Base-by-base conservation (phyloP, 768 basidiomycete genomes). In the Mycena vitilis region DNA sequence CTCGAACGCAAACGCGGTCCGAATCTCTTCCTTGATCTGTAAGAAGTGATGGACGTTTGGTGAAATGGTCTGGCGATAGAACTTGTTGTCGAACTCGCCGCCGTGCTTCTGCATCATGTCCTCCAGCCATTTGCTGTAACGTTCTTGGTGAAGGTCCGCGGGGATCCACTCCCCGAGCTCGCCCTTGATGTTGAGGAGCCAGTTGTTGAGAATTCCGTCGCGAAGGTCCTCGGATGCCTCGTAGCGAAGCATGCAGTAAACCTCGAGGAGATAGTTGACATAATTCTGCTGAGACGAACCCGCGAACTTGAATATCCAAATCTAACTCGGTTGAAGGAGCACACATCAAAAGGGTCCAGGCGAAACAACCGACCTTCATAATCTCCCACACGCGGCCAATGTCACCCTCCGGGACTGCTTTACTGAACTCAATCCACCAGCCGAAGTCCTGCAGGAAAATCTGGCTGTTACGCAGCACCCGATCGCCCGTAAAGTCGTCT, bases 381-480 rank as follows among this genome's bases (percentile, higher is more conserved):
- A 52, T 52, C 30, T 52, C 30, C 51, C 51, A 52, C n/a, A 52
- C 30, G 7, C 51, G 51, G 5, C 51, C 51, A 4, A 52, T 52
- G 8, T 52, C 51, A 34, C 51, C 49, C 49, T 51, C 53, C 7
- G 53, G 53, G n/a, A 55, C 53, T 5, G 53, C 34, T 2, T 22
- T 11, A 15, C 22, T 13, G 18, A 55, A 37, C 18, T 55, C 53
- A 12, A 37, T 55, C 34, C 34, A 55, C 53, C 53, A 55, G 13
- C 53, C 53, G 34, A 55, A 55, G 12, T 55, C 53, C 16, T 37
- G 53, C 7, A 55, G 12, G 20, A 55, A 55, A 11, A 55, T 55
- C 34, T 55, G 36, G 36, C 36, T 55, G 53, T 55, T 55, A 18
- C 53, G 53, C 4, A 55, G 37, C 12, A 55, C 53, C n/a, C 53